A percentile compares a stretch with the other conserved stretches of the same genome.
Evolutionary conservation across 257 asterid genomes (phyloP).

Genomic region (Coffea canephora): DNA sequence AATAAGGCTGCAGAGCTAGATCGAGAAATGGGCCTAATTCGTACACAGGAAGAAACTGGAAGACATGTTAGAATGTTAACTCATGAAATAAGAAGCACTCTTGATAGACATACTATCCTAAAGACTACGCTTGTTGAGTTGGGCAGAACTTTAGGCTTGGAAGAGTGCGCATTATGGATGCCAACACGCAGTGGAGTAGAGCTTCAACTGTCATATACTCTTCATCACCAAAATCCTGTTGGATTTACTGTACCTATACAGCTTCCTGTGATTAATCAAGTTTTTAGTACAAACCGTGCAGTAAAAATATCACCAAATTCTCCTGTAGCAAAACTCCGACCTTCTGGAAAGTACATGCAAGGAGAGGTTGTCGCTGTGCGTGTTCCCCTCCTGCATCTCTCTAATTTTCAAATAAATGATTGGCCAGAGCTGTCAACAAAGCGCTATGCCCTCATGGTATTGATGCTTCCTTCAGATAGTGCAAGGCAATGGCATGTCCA

Average conservation of each 20-base stretch:
- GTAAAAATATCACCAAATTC: slow-evolving; percentile 80
- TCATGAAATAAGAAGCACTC: slow-evolving; percentile 97
- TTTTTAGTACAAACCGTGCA: slow-evolving; percentile 68
- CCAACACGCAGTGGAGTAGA: slow-evolving; percentile 90
- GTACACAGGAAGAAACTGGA: slow-evolving; percentile 97
- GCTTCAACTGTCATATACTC: slow-evolving; percentile 93
- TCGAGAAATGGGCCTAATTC: slow-evolving; percentile 95
- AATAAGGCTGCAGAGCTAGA: slow-evolving; percentile 96
- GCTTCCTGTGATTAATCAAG: slow-evolving; percentile 71
- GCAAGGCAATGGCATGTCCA: slow-evolving; percentile 97
- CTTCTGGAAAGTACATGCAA: slow-evolving; percentile 72
- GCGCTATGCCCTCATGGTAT: slow-evolving; percentile 91
- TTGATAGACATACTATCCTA: slow-evolving; percentile 89
- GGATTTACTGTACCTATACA: slow-evolving; percentile 89
- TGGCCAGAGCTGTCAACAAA: slow-evolving; percentile 97
- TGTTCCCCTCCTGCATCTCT: slow-evolving; percentile 80
- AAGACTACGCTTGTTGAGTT: slow-evolving; percentile 93
- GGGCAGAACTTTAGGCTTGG: slow-evolving; percentile 83
- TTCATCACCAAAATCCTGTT: slow-evolving; percentile 84
- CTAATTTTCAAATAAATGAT: slow-evolving; percentile 88
- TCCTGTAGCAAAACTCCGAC: slow-evolving; percentile 80
- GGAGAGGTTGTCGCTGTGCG: slow-evolving; percentile 98
- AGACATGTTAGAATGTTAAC: slow-evolving; percentile 98
- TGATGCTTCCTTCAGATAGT: slow-evolving; percentile 94
- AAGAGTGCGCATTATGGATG: slow-evolving; percentile 99